A percentile compares a stretch with the other conserved stretches of the same genome.
Evolutionary conservation across 805 yeast species (phyloP).

Genomic region (Lachancea sp.): DNA sequence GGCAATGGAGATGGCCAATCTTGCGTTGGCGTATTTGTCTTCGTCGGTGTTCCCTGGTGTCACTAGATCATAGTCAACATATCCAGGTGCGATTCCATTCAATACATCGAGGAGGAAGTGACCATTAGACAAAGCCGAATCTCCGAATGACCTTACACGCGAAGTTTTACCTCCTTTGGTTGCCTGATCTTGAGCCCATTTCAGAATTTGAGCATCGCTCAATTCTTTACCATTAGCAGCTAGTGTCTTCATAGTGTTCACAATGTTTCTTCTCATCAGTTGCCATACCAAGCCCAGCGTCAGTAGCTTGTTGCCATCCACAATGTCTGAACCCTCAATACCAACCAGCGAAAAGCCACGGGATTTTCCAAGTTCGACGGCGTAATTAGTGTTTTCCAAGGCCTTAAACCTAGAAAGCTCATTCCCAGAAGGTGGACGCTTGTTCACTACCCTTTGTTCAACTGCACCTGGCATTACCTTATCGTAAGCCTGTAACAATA

Average conservation of each 20-base stretch:
- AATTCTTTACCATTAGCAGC: conserved; percentile 68
- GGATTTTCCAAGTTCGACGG: conserved; percentile 93
- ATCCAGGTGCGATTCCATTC: conserved; percentile 93
- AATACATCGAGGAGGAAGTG: conserved; percentile 82
- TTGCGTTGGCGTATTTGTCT: conserved; percentile 88
- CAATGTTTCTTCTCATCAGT: conserved; percentile 93
- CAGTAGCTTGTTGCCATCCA: conserved; percentile 84
- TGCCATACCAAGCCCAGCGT: conserved; percentile 97
- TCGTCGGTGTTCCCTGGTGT: conserved; percentile 73
- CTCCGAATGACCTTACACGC: conserved; percentile 78
- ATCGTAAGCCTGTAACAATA: conserved; percentile 86
- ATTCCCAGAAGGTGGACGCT: conserved; percentile 66
- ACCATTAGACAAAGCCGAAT: conserved; percentile 67
- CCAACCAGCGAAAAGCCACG: conserved; percentile 92
- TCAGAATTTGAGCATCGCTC: conserved; percentile 77
- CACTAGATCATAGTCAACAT: conserved; percentile 92
- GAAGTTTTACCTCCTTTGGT: conserved; percentile 74
- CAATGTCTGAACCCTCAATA: conserved; percentile 95
- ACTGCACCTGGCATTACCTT: conserved; percentile 94
- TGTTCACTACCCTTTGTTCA: conserved; percentile 70
- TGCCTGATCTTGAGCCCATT: conserved; percentile 89
- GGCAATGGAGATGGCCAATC: conserved; percentile 95
- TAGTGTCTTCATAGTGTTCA: conserved; percentile 68
- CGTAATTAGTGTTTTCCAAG: conserved; percentile 94
- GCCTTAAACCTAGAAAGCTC: conserved; percentile 91